Evolutionary conservation across 306 rosid species (phyloP), one percentile per base, ranked within the genome.

Genomic region (Vachellia pachyceras): DNA sequence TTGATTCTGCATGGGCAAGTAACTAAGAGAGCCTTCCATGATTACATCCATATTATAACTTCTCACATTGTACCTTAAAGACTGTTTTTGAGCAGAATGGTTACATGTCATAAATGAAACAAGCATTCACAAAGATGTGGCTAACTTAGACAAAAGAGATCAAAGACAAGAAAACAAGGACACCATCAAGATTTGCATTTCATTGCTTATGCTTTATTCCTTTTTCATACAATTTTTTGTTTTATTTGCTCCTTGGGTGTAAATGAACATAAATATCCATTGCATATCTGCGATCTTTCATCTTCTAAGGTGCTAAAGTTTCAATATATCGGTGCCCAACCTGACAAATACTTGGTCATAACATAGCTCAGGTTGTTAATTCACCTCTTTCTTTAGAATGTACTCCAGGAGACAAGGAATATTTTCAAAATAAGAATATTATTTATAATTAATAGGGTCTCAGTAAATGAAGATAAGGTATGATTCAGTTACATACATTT

Each of bases 401-500:
- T 41, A 52, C 20, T 42, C 20, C 49, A 40, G 61, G 12, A 42
- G 22, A 20, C 14, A 33, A 65, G 39, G 23, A 50, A 13, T 49
- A 71, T 54, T 61, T 13, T 15, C 49, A 9, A 71, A 54, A 70
- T 33, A 61, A 66, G n/a, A 39, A 40, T 20, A 40, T 68, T 9
- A 42, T 22, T 69, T 69, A 10, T 63, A 64, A 64, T 54, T 23
- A 66, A 65, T 4, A 44, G 39, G 44, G 10, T 68, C 10, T 33
- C n/a, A 46, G 6, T 47, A 68, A 65, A 44, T 57, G 10, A 79
- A 4, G 35, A 44, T 52, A 29, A 57, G 47, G 63, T 18, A 61
- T 35, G 72, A 65, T 23, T 41, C 39, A 82, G 55, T 47, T 35
- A 35, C 63, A 79, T 36, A 41, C 52, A 77, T 49, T 44, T 82